Evolutionary conservation across 208 protist species (phyloP), one percentile per base, ranked within the genome.

Genomic region (Trypanosoma boissoni): DNA sequence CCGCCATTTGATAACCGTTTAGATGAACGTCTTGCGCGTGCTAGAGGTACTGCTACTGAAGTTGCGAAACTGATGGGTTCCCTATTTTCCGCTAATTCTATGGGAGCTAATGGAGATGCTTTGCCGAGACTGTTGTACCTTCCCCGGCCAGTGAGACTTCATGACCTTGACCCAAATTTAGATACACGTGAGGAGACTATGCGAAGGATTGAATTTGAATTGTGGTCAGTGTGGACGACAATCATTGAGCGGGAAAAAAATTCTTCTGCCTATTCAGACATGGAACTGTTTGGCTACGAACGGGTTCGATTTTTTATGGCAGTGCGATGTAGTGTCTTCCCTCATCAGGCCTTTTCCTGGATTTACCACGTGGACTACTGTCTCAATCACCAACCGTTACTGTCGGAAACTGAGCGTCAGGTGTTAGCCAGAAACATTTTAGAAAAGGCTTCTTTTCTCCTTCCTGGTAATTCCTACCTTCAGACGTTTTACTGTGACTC

Each of bases 251-350:
- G 59, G 68, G 31, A 66, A 65, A 42, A 48, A 48, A n/a, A 50
- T 61, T 42, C 72, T 72, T 78, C 74, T 18, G 52, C 68, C 3
- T 75, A 74, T 26, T 16, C 49, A 1, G 72, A 65, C 9, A 69
- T 76, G 1, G 80, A 84, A 16, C 44, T 74, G 20, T 68, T 77
- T 50, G 74, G 84, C 23, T 84, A 84, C 65, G 56, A 68, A 49
- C 72, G 79, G 3, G 60, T 76, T 10, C 74, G 78, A 5, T 67
- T 66, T 57, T 83, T 86, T 60, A 44, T 83, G 36, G 52, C 58
- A 2, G 87, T 88, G 81, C 69, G 75, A 16, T 69, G 71, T 7
- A 78, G 71, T 46, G 76, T 72, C 50, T 88, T 92, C 36, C 68
- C 78, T 5, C 80, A 88, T n/a, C 75, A 87, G 27, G 8, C 64